Evolutionary conservation across 129 eudicot genomes (phyloP).

Genomic region (sunflower (Helianthus annuus)): HanXRQr2.0-SUNRISE NC_035445.2:160695149-160695648

Average conservation of each 20-base stretch:
- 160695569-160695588: conserved; percentile 90
- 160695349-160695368: conserved; percentile 88
- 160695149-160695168: too few relatives aligned
- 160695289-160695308: background rate
- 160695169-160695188: too few relatives aligned
- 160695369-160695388: conserved; percentile 72
- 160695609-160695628: conserved; percentile 13
- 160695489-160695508: conserved; percentile 61
- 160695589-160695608: conserved; percentile 83
- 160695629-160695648: conserved; percentile 29
- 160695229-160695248: too few relatives aligned
- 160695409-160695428: conserved; percentile 76
- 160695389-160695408: conserved; percentile 60
- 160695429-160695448: conserved; percentile 39
- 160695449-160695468: conserved; percentile 60
- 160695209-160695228: too few relatives aligned
- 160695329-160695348: conserved; percentile 2
- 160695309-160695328: too few relatives aligned
- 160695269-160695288: too few relatives aligned
- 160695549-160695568: conserved; percentile 59
- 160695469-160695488: conserved; percentile 52
- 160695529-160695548: conserved; percentile 83
- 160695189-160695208: too few relatives aligned
- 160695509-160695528: conserved; percentile 43
- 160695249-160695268: too few relatives aligned